phyloP scores from a whole-genome alignment of 2,329 filamentous ascomycete genomes.

The Cordyceps tenuipes region DNA sequence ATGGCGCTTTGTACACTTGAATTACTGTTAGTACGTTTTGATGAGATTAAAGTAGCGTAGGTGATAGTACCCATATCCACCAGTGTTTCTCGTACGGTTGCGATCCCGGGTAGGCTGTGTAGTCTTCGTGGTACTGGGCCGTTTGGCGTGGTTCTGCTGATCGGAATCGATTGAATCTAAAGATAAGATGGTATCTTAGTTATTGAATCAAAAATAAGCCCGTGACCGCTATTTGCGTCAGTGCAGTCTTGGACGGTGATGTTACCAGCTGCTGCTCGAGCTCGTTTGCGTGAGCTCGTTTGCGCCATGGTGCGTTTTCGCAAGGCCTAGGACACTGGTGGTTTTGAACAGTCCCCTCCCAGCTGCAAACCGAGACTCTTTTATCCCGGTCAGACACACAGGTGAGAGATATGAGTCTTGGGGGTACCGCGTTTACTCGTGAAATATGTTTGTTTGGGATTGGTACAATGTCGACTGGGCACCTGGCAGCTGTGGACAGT shows the following conservation, averaged over 20 bases:
- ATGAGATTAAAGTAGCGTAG: not conserved
- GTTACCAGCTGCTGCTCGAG: not conserved
- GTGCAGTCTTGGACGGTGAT: not conserved
- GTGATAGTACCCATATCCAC: not conserved
- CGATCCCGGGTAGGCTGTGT: not conserved
- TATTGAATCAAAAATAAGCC: not conserved
- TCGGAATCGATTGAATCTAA: not conserved
- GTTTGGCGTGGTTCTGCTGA: not conserved
- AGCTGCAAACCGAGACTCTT: not conserved
- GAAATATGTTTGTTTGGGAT: not conserved
- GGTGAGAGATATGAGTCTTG: too few relatives aligned
- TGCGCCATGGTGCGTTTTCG: slow-evolving; percentile 1
- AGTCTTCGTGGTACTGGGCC: not conserved
- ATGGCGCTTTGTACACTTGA: not conserved
- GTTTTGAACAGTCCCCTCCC: too few relatives aligned
- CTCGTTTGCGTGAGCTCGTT: slow-evolving; percentile 9
- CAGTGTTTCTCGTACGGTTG: not conserved
- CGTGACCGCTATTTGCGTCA: too few relatives aligned
- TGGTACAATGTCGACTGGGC: not conserved
- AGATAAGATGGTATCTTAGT: not conserved
- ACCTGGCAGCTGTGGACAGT: not conserved
- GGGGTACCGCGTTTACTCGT: not conserved
- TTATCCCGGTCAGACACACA: too few relatives aligned
- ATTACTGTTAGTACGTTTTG: not conserved
- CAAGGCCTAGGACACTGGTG: not conserved